Evolutionary conservation across 129 eudicot genomes (phyloP).

Genomic region (Pulicaria dysenterica): DNA sequence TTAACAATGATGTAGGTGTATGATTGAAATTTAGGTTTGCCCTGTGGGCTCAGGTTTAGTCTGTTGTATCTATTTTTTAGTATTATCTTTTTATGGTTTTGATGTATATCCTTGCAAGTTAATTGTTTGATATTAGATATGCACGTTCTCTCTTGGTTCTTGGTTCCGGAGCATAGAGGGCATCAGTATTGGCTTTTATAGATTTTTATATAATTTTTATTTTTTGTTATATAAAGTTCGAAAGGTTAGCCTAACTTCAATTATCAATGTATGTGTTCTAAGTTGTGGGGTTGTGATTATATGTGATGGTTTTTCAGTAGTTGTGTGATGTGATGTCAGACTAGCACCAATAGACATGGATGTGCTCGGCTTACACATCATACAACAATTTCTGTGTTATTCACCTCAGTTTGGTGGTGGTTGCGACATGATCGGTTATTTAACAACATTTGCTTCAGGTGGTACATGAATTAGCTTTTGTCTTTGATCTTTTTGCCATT

Average conservation of each 20-base stretch:
- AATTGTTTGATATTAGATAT: neutral
- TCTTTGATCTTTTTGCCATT: conserved; percentile 1
- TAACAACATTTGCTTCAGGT: conserved; percentile 11
- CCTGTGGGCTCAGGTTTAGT: conserved; percentile 3
- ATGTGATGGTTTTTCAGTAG: conserved; percentile 12
- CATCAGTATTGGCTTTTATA: neutral
- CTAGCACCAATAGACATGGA: neutral
- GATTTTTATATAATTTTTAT: neutral
- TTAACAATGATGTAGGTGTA: neutral
- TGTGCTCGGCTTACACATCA: conserved; percentile 14
- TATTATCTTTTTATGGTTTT: neutral
- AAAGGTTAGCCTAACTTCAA: neutral
- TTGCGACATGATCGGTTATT: neutral
- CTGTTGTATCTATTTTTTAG: too few relatives aligned
- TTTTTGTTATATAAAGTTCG: neutral
- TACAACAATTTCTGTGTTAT: conserved; percentile 10
- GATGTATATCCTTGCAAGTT: conserved; percentile 4
- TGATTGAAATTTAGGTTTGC: conserved; percentile 6
- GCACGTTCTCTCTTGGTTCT: neutral
- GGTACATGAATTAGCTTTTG: conserved; percentile 5
- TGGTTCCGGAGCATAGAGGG: conserved; percentile 1
- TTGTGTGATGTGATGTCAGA: conserved; percentile 16
- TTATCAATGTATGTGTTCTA: neutral
- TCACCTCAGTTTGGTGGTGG: conserved; percentile 7
- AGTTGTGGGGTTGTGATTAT: conserved; percentile 18